These are phyloP conservation scores for Astrothelium macrocarpum DNA, from an alignment of 495 filamentous ascomycete species.

Conservation along the genomic window DNA sequence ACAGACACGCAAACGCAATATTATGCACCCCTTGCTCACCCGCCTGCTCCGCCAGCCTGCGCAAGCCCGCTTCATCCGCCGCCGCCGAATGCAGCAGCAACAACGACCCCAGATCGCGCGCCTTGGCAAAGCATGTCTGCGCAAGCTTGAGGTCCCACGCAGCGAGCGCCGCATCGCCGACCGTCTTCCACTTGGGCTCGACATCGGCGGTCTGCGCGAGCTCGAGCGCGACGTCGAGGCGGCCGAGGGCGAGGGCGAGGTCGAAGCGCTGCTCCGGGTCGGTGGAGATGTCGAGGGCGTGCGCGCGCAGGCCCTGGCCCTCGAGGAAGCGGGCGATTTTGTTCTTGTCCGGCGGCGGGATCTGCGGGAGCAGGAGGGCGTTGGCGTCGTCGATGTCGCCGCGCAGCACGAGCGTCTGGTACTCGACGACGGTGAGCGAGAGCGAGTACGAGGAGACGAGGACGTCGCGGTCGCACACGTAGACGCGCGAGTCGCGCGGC, in stretches of 20 bases:
- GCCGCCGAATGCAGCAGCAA: slow-evolving; percentile 80
- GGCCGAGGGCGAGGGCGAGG: slow-evolving; percentile 70
- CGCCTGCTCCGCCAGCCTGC: slow-evolving; percentile 61
- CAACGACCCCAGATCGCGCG: slow-evolving; percentile 81
- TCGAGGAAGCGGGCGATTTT: slow-evolving; percentile 98
- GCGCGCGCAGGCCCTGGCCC: slow-evolving; percentile 90
- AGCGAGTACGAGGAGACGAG: slow-evolving; percentile 81
- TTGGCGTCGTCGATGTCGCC: slow-evolving; percentile 90
- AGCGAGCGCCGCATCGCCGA: slow-evolving; percentile 81
- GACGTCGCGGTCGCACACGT: slow-evolving; percentile 92
- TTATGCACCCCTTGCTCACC: slow-evolving; percentile 72
- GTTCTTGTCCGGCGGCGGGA: slow-evolving; percentile 85
- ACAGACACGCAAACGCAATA: slow-evolving; percentile 80
- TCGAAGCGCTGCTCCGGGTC: slow-evolving; percentile 97
- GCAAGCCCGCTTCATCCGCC: slow-evolving; percentile 62
- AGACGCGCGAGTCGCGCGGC: slow-evolving; percentile 83
- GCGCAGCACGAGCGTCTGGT: slow-evolving; percentile 90
- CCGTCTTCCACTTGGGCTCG: slow-evolving; percentile 95
- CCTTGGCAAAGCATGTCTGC: slow-evolving; percentile 82
- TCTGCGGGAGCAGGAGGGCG: slow-evolving; percentile 61
- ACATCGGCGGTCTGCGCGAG: slow-evolving; percentile 75
- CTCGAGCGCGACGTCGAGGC: slow-evolving; percentile 72
- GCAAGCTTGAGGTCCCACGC: slow-evolving; percentile 83
- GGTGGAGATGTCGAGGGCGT: slow-evolving; percentile 91
- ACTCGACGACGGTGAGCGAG: slow-evolving; percentile 90